Evolutionary conservation across 2,329 filamentous ascomycete genomes (phyloP), one percentile per base, ranked within the genome.

Genomic region (Trichophyton simii): DNA sequence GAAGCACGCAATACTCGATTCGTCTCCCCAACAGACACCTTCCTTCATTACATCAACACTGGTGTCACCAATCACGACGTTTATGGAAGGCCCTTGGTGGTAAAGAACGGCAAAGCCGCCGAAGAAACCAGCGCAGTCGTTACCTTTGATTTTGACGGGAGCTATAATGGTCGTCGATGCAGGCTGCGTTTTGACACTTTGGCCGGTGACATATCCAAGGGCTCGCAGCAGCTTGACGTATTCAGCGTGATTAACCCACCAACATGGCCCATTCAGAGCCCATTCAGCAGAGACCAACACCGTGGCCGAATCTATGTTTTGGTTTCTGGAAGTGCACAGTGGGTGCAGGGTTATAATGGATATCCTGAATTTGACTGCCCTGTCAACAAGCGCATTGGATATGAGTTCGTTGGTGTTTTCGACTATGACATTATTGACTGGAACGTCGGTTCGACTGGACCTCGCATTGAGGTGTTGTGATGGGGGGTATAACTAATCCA

Each of bases 371-470:
- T 69, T 63, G 58, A 61, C 6, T 68, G 67, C 52, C 67, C 66
- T 20, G 66, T 62, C 6, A 64, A 63, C 1, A n/a, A 65, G 61
- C 36, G 67, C 46, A 59, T 68, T 41, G 68, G 64, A 13, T 63
- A 67, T 58, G 68, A 69, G 61, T 68, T 67, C 65, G 68, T 69
- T 18, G 68, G 68, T 1, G 68, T 64, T 3, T 63, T 63, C 18
- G 68, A 69, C 60, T 50, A 20, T n/a, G 66, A 68, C 54, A 61
- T 60, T 5, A 60, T 68, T 22, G 57, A 63, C 5, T 69, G 68
- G 68, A 63, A 66, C 63, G 68, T 67, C 60, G 68, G 67, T 5
- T 65, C 65, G 25, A 68, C 66, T 18, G 67, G 67, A 13, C 67
- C 66, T 11, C 50, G 62, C 4, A 63, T 68, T 25, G 59, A 63